Conservation (phyloP, 1,139 yeast genomes). For the Lodderomyces metapsilosis region DNA sequence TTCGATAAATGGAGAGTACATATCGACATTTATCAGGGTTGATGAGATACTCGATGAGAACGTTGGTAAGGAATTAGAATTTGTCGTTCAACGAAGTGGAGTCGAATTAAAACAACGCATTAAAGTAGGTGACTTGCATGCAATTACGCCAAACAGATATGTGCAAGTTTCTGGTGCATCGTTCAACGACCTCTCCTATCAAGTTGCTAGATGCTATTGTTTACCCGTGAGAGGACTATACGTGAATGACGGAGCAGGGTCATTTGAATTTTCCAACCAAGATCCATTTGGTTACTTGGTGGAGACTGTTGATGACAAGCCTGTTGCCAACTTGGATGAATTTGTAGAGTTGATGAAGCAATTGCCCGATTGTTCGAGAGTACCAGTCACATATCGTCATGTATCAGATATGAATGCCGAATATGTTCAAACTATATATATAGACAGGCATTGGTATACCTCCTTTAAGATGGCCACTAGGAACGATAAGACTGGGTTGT, state of each 20-base stretch:
- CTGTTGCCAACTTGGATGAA: slow-evolving; percentile 69
- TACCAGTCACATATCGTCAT: slow-evolving; percentile 73
- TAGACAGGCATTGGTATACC: slow-evolving; percentile 85
- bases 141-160: slow-evolving; percentile 77
- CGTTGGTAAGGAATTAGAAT: slow-evolving; percentile 58
- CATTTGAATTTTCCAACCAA: slow-evolving; percentile 62
- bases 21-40: slow-evolving; percentile 74
- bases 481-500: slow-evolving; percentile 79
- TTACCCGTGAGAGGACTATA: slow-evolving; percentile 84
- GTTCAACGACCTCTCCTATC: slow-evolving; percentile 82
- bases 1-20: slow-evolving; percentile 63
- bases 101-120: slow-evolving; percentile 50
- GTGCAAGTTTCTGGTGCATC: slow-evolving; percentile 86
- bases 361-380: slow-evolving; percentile 75
- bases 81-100: slow-evolving; percentile 76
- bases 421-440: slow-evolving; percentile 57
- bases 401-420: slow-evolving; percentile 79
- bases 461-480: slow-evolving; percentile 71
- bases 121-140: slow-evolving; percentile 71
- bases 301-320: slow-evolving; percentile 72
- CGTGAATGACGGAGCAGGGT: slow-evolving; percentile 74
- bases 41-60: slow-evolving; percentile 78
- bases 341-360: slow-evolving; percentile 75
- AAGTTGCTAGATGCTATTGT: slow-evolving; percentile 81
- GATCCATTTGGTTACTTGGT: slow-evolving; percentile 70